phyloP scores from a whole-genome alignment of 495 filamentous ascomycete species.

The Podospora sp. region DNA sequence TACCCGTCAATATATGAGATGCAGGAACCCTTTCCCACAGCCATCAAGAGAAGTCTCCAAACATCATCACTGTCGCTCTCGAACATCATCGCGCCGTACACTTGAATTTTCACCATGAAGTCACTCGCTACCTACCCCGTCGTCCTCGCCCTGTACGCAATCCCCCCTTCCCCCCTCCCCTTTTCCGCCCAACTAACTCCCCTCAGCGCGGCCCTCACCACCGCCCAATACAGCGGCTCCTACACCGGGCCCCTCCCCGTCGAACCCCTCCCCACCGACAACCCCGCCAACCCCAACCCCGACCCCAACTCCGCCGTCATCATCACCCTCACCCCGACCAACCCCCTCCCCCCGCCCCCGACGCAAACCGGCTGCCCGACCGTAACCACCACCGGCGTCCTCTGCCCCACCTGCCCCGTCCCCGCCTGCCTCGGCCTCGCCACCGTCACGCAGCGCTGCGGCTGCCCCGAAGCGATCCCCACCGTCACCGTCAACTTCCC shows the following conservation, averaged over 20 bases:
- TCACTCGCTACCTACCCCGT: neutral
- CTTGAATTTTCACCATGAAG: constrained; percentile 1
- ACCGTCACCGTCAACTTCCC: constrained; percentile 31
- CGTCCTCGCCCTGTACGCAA: neutral
- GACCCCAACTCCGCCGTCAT: neutral
- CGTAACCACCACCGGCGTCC: constrained; percentile 28
- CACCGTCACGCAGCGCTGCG: constrained; percentile 35
- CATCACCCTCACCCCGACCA: neutral
- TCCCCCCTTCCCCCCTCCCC: neutral
- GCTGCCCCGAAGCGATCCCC: constrained; percentile 25
- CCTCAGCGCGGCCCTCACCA: neutral
- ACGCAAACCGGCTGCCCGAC: constrained; percentile 29
- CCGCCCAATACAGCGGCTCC: no score
- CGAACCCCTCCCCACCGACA: neutral
- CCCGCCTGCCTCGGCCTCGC: constrained; percentile 39
- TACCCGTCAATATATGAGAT: constrained; percentile 13
- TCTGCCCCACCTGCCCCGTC: constrained; percentile 30
- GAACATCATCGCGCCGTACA: neutral
- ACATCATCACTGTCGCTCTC: neutral
- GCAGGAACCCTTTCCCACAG: constrained; percentile 7
- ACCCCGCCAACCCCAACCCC: neutral
- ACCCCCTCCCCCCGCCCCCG: neutral
- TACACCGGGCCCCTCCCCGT: no score
- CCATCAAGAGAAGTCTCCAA: no score
- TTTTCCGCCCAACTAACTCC: neutral